Evolutionary conservation across 306 rosid genomes (phyloP), one percentile per base, ranked within the genome.

Genomic region (Trifolium repens): DNA sequence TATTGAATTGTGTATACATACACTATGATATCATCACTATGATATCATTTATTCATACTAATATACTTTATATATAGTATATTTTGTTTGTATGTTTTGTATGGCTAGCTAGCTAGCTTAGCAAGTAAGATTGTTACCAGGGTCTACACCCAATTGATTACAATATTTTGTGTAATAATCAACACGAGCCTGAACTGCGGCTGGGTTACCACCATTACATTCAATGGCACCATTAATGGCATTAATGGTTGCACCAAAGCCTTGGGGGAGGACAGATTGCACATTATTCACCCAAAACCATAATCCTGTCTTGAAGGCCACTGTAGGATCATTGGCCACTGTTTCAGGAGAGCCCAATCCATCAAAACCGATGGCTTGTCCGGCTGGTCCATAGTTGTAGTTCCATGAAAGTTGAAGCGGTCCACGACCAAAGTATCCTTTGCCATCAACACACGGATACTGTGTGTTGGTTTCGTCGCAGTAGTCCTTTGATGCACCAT

Each of bases 341-440:
- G 87, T 88, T 72, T 94, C 94, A 0, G 98, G 97, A 0, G 85
- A 63, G 60, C 88, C 88, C 12, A 94, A 37, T 4, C 97, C 97
- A 17, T 94, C 97, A 5, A 94, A 94, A 1, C 81, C 84, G 0
- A 68, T 88, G 83, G 37, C 69, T 7, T 87, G n/a, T 35, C 98
- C 96, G 0, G 96, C 94, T 0, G 93, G 90, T 2, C 97, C 96
- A 1, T 94, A 94, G 75, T 94, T 94, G 84, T 67, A 88, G 88
- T 94, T 94, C 98, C 97, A 94, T 0, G 98, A 91, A 17, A 91
- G 83, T 61, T 93, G 96, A 71, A 93, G 83, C 0, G 98, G 98
- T 42, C 98, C 98, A 0, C 98, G 89, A 0, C 98, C 98, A 9
- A 66, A 90, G 81, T 94, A 94, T 0, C 89, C 90, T 60, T 94